Base-by-base conservation (phyloP, 345 rosid species). In the Brassica carinata region DNA sequence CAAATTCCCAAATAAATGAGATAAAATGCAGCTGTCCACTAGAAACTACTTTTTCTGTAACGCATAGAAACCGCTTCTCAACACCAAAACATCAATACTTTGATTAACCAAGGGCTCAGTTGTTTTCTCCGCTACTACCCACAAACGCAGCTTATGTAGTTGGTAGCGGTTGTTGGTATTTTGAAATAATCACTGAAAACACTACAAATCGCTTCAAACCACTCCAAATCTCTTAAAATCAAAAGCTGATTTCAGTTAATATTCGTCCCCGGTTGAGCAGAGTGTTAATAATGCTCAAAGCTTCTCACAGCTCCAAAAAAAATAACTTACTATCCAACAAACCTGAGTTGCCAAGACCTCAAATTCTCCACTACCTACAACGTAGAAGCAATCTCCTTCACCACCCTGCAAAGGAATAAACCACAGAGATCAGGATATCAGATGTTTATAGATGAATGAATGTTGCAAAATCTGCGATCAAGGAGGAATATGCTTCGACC, bases 291-390 rank as follows among this genome's bases (percentile, higher is more conserved):
- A 71, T 43, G n/a, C 77, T 45, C 57, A 67, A 79, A 58, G 74
- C 67, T 69, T 3, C 43, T 51, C 61, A 71, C 59, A 34, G 30
- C 61, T 61, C 67, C 17, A 73, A 71, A 61, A 30, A 2, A 71
- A 61, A 30, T 1, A 67, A 43, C 70, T 63, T 61, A 71, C 58
- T 71, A 45, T 53, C 31, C 74, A 73, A 63, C 87, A 83, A 83
- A 95, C 99, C 99, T 96, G 99, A 8, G 94, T 91, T 68, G 96
- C 97, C 67, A 88, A 84, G 84, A 96, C 99, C 89, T 96, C 99
- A 27, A 93, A 93, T 80, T 96, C 98, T 79, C 99, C 99, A 84
- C 90, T 89, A 77, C 98, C 98, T 64, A 96, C 99, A 72, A 96
- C 93, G 79, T 93, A 96, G 85, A 96, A 96, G 85, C 97, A 93